Conservation (phyloP, 176 grass and related monocot species). For the Paspalum vaginatum region DNA sequence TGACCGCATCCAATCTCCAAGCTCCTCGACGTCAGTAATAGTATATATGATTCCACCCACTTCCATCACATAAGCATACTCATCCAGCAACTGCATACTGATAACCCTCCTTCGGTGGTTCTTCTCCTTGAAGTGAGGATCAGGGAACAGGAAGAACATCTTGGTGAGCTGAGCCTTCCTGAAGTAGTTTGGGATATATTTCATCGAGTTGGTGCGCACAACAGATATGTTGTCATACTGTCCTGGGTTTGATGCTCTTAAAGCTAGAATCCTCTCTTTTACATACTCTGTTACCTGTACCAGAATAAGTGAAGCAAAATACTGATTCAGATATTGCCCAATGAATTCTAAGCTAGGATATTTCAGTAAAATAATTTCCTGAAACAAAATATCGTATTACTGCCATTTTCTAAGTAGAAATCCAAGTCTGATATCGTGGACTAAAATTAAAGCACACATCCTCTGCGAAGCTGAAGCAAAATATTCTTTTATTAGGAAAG, state of each 20-base stretch:
- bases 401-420: background rate
- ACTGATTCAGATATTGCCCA: background rate
- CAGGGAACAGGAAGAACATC: constrained; percentile 97
- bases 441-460: background rate
- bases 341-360: background rate
- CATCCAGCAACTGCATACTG: constrained; percentile 81
- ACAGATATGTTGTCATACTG: constrained; percentile 90
- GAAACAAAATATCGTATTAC: background rate
- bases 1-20: constrained; percentile 82
- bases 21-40: constrained; percentile 86
- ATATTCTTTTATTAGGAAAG: background rate
- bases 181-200: constrained; percentile 93
- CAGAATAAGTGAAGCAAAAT: constrained; percentile 4
- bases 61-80: constrained; percentile 91
- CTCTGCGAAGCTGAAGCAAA: background rate
- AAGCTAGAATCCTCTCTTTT: constrained; percentile 86
- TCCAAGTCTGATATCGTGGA: background rate
- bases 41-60: constrained; percentile 90
- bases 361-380: background rate
- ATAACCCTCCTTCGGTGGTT: constrained; percentile 87
- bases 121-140: constrained; percentile 99
- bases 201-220: constrained; percentile 98
- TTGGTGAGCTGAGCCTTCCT: constrained; percentile 86
- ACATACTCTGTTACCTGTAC: constrained; percentile 93
- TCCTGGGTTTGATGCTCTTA: constrained; percentile 71